Base-by-base conservation (phyloP, 2,329 filamentous ascomycete genomes). In the Aspergillus phoenicis region DNA sequence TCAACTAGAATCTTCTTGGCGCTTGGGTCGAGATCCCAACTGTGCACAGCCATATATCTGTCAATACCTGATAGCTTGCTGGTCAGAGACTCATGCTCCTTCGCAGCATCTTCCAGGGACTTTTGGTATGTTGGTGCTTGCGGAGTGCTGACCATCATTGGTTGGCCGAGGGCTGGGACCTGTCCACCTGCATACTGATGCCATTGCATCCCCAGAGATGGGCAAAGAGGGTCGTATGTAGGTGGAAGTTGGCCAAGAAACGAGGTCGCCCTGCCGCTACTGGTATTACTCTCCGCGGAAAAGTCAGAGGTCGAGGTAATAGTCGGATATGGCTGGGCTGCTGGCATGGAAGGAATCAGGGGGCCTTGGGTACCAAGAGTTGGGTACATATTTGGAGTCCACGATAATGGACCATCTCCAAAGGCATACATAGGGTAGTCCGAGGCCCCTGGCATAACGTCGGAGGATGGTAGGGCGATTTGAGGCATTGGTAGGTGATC, bases 41-140 rank as follows among this genome's bases (percentile, higher is more conserved):
- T 70, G 62, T 77, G 72, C 45, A 79, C 62, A 5, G 77, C 77
- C 63, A 77, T 73, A 51, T 78, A 73, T 56, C 74, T 73, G 48
- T 79, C 76, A 24, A 79, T 65, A 39, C 69, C 72, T 6, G 70
- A 68, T 13, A 79, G 71, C 52, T 78, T 68, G 6, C 67, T 62
- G 13, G 72, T 72, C 20, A 78, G 63, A 22, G 58, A 64, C 24
- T 73, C 71, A 55, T 71, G 68, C 38, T 73, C 70, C 51, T 69
- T 71, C 5, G 64, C 64, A 22, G 70, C 68, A 17, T 71, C 70
- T 39, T 74, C 70, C n/a, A 76, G 55, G 24, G 71, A 65, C 47
- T 67, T 69, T 28, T 65, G 62, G 13, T 63, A 61, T 11, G 61
- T 33, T 30, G 58, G 49, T 30, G 70, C 65, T 30, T 62, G 62